A percentile compares a stretch with the other conserved stretches of the same genome.
Conservation (phyloP, 768 basidiomycete species). For the Baorangia bicolor region DNA sequence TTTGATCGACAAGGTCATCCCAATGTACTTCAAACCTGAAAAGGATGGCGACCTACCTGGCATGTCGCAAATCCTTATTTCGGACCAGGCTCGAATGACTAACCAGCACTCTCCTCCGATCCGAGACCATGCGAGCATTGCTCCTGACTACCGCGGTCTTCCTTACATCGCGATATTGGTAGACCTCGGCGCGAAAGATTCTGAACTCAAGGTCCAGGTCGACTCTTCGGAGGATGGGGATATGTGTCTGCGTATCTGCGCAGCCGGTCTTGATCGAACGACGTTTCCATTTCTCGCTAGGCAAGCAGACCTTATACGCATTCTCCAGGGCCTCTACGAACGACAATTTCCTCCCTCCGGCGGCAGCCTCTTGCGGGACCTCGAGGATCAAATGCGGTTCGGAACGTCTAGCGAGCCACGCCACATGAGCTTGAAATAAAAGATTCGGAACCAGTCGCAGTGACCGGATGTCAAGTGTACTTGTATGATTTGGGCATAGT, state of each 20-base stretch:
- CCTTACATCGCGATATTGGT: too few species aligned
- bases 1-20: background rate
- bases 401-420: too few species aligned
- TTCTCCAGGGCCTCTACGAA: background rate
- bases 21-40: background rate
- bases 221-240: too few species aligned
- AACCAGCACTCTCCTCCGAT: too few species aligned
- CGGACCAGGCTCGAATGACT: background rate
- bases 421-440: background rate
- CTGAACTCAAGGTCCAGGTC: background rate
- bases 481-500: too few species aligned
- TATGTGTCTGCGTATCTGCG: too few species aligned
- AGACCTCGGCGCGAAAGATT: background rate
- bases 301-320: rapidly evolving
- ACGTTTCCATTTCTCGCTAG: too few species aligned
- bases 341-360: background rate
- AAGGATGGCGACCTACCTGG: background rate
- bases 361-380: rapidly evolving
- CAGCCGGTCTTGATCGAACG: background rate
- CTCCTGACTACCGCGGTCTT: too few species aligned
- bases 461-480: too few species aligned
- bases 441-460: too few species aligned
- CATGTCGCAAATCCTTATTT: background rate
- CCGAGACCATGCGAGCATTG: background rate
- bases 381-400: too few species aligned